Base-by-base conservation (phyloP, 192 early-diverging fungal genomes). In the Linnemannia exigua region DNA sequence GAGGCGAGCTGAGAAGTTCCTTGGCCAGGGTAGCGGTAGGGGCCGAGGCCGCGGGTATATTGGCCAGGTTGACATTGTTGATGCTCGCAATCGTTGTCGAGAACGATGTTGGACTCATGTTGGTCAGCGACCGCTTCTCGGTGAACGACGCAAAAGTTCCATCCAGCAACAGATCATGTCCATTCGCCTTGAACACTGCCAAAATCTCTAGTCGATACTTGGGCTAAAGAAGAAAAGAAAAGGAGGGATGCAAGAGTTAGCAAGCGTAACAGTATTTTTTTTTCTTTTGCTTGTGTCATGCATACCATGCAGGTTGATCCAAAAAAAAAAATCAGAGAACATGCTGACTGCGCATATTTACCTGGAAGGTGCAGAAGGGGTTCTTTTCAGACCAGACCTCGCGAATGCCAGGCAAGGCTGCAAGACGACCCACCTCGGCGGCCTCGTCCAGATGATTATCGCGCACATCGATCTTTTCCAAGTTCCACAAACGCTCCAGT, bases 341-440 rank as follows among this genome's bases (percentile, higher is more conserved):
- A n/a, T 31, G 47, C n/a, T n/a, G 54, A 76, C 20, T 38, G 20
- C 17, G 33, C 58, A 63, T 52, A 48, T 33, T 77, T 86, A 89
- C 91, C 90, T 91, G 89, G 25, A 67, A 46, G 19, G 74, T 31
- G 38, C 89, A 88, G 58, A 92, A 93, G 31, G 92, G 92, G 47
- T 93, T 93, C 28, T 81, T 89, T n/a, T 88, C 87, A 0, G 91
- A 83, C 89, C 89, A 92, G 31, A 93, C 81, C 41, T 91, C 89
- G 38, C 87, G 79, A 37, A 93, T 88, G 36, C 83, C 87, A 22
- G 89, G 90, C 5, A 93, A 52, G 5, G 87, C 84, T 0, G 89
- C 84, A 63, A 93, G 76, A 37, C 92, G 77, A 6, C 89, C 88
- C 41, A 93, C 74, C 71, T 93, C 92, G 7, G 79, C 88, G n/a